Evolutionary conservation across 1,139 yeast genomes (phyloP).

Genomic region (Lodderomyces jiufengensis): DNA sequence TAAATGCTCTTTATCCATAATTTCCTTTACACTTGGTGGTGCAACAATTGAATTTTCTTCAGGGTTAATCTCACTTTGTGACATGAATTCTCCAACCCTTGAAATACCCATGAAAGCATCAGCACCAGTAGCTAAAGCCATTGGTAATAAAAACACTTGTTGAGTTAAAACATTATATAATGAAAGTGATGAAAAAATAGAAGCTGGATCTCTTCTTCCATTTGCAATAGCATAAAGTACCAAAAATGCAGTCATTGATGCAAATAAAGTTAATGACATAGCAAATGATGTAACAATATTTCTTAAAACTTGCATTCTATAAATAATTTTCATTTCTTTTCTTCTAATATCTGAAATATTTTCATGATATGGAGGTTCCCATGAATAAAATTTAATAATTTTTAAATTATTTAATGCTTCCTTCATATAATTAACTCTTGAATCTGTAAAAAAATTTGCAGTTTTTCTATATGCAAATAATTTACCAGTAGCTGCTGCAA

Average conservation of each 20-base stretch:
- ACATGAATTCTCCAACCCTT: constrained; percentile 55
- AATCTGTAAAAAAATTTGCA: constrained; percentile 32
- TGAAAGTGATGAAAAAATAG: constrained; percentile 76
- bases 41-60: constrained; percentile 19
- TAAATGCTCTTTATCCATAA: constrained; percentile 21
- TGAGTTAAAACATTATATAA: constrained; percentile 60
- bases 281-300: constrained; percentile 59
- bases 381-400: constrained; percentile 45
- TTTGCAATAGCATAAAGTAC: constrained; percentile 51
- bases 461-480: constrained; percentile 25
- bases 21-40: constrained; percentile 20
- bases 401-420: constrained; percentile 36
- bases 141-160: constrained; percentile 61
- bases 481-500: constrained; percentile 22
- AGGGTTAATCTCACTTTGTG: constrained; percentile 23
- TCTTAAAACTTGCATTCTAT: constrained; percentile 50
- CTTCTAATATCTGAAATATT: constrained; percentile 45
- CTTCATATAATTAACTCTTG: constrained; percentile 30
- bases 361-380: constrained; percentile 63
- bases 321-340: constrained; percentile 47
- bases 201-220: constrained; percentile 55
- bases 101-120: constrained; percentile 67
- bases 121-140: constrained; percentile 62
- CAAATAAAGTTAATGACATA: constrained; percentile 57
- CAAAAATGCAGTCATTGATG: constrained; percentile 73